Percentiles rank a stretch among this genome's conserved stretches.
Evolutionary conservation across 2,329 filamentous ascomycete genomes (phyloP).

Genomic region (Mycosphaerelloides madeirae): DNA sequence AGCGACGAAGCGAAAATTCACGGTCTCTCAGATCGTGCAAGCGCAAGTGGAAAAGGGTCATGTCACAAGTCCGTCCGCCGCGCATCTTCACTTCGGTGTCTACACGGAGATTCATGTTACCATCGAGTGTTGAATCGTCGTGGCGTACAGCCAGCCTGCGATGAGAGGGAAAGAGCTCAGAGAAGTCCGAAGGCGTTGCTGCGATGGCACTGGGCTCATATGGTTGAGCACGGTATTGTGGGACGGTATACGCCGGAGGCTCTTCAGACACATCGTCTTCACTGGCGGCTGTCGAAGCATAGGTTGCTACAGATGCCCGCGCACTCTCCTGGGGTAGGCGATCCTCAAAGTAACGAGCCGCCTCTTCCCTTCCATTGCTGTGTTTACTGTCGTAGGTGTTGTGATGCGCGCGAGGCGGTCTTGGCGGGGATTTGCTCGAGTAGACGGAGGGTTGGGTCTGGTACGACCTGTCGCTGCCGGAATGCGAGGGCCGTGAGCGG

Average conservation of each 20-base stretch:
- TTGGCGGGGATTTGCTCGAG: constrained; percentile 18
- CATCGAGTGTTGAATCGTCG: constrained; percentile 83
- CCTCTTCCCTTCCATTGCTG: constrained; percentile 6
- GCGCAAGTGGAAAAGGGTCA: constrained; percentile 84
- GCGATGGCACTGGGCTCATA: constrained; percentile 52
- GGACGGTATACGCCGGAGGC: constrained; percentile 52
- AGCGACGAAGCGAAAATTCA: constrained; percentile 85
- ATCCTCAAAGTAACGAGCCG: constrained; percentile 21
- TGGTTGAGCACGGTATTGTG: constrained; percentile 57
- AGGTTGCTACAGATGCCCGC: constrained; percentile 69
- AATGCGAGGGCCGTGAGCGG: constrained; percentile 7
- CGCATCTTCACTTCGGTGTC: constrained; percentile 65
- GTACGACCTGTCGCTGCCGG: constrained; percentile 25
- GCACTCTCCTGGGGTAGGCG: constrained; percentile 34
- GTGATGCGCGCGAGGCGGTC: constrained; percentile 25
- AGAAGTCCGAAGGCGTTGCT: constrained; percentile 77
- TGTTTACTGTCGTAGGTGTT: constrained; percentile 23
- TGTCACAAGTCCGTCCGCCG: constrained; percentile 52
- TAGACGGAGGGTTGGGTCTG: constrained; percentile 25
- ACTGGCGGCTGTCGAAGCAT: constrained; percentile 67
- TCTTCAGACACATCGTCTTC: constrained; percentile 51
- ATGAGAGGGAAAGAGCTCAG: constrained; percentile 77
- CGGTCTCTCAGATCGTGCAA: constrained; percentile 87
- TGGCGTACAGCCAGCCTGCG: constrained; percentile 78
- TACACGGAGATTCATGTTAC: constrained; percentile 92